Evolutionary conservation across 1,139 yeast genomes (phyloP).

Genomic region (Yamadazyma dushanensis): DNA sequence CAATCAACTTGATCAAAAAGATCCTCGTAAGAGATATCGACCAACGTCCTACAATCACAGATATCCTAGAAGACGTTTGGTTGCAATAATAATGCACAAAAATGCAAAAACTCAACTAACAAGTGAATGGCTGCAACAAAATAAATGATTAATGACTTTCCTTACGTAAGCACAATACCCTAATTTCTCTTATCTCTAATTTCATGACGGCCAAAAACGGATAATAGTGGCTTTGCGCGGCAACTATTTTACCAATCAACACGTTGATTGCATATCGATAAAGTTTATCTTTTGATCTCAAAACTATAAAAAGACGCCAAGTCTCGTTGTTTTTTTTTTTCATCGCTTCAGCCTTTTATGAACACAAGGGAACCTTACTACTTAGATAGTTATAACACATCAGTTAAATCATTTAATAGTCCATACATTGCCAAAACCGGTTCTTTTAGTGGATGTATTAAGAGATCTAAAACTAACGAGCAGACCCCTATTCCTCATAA

Average conservation of each 20-base stretch:
- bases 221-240: no score
- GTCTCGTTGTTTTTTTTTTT: constrained; percentile 1
- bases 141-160: no score
- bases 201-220: no score
- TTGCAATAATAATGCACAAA: constrained; percentile 25
- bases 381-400: constrained; percentile 15
- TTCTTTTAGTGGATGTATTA: constrained; percentile 12
- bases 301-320: background rate
- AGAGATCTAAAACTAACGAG: constrained; percentile 7
- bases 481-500: background rate
- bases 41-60: constrained; percentile 70
- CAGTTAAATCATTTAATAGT: constrained; percentile 15
- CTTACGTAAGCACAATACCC: background rate
- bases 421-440: constrained; percentile 15
- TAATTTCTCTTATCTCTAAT: no score
- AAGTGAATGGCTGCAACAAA: no score
- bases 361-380: constrained; percentile 17
- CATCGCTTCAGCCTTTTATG: constrained; percentile 6
- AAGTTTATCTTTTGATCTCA: no score
- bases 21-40: constrained; percentile 67
- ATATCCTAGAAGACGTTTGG: constrained; percentile 72
- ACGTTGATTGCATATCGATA: no score
- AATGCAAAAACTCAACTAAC: no score
- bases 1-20: constrained; percentile 57
- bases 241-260: no score